A percentile compares a stretch with the other conserved stretches of the same genome.
Evolutionary conservation across 1,284 basidiomycete genomes (phyloP).

Genomic region (Serendipita sp.): DNA sequence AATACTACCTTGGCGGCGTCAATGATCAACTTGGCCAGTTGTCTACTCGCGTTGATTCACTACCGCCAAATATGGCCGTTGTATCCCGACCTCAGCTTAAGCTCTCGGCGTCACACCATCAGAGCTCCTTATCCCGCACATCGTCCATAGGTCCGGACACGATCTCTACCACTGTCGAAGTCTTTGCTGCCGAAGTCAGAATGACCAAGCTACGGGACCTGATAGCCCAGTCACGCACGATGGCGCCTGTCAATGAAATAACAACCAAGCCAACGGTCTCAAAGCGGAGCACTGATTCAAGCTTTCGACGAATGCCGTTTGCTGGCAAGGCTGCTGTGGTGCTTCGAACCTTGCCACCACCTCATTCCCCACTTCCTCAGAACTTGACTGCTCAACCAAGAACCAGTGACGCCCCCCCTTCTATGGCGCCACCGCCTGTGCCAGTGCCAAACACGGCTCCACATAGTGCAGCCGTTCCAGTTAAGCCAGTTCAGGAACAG

Average conservation of each 20-base stretch:
- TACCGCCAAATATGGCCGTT: not conserved
- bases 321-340: not conserved
- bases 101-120: not conserved
- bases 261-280: not conserved
- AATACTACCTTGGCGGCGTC: not conserved
- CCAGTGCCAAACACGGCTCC: not conserved
- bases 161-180: not conserved
- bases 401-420: not conserved
- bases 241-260: not conserved
- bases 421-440: not conserved
- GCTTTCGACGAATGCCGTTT: not conserved
- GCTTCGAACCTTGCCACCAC: not conserved
- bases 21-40: not conserved
- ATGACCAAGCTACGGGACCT: conserved; percentile 3
- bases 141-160: not conserved
- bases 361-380: not conserved
- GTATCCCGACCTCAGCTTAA: not conserved
- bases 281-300: not conserved
- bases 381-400: not conserved
- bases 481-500: not conserved
- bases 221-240: not conserved
- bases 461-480: not conserved
- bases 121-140: not conserved
- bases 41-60: not conserved
- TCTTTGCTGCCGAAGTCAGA: not conserved